Base-by-base conservation (phyloP, 2,329 filamentous ascomycete genomes). In the Chrysosporium queenslandicum region DNA sequence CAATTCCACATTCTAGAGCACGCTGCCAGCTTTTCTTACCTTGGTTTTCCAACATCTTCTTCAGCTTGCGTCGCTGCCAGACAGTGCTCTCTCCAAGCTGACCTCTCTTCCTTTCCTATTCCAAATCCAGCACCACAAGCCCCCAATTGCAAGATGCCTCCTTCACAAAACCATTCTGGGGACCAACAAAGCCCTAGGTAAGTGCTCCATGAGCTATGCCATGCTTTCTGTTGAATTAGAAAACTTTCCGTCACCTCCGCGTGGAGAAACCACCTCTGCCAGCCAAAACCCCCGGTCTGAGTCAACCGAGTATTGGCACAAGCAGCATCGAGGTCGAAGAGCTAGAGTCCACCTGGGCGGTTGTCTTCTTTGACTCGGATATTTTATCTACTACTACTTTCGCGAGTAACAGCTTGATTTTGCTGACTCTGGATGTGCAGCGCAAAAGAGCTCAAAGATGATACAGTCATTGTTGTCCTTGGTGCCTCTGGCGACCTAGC, bases 401-500 rank as follows among this genome's bases (percentile, higher is more conserved):
- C 5, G 7, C 3, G 36, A 36, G 32, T 29, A n/a, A 9, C 12
- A 25, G 12, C 8, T 16, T 4, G 6, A 12, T n/a, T 8, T 29
- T 25, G 49, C 49, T 51, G 45, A 51, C 20, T 18, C 41, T 45
- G 2, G 20, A 12, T 18, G 8, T 18, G 12, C 21, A 94, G 88
- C 68, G 83, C 81, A 65, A 79, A 94, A 73, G 92, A 98, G 81
- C 84, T 98, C 67, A 98, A 96, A 79, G 88, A 97, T 68, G 94
- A 98, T 79, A 98, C 92, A 60, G 81, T 90, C 68, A 94, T 98
- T 65, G 81, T 98, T 65, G 92, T 98, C 64, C 83, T 98, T 61
- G 92, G 92, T 66, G 92, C 92, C 60, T 98, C 92, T 50, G 92
- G 92, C 65, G 92, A 98, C 78, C 76, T 98, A 61, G 92, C 92